Evolutionary conservation across 1,284 basidiomycete genomes (phyloP), one percentile per base, ranked within the genome.

Genomic region (Phellinidium pouzarii): DNA sequence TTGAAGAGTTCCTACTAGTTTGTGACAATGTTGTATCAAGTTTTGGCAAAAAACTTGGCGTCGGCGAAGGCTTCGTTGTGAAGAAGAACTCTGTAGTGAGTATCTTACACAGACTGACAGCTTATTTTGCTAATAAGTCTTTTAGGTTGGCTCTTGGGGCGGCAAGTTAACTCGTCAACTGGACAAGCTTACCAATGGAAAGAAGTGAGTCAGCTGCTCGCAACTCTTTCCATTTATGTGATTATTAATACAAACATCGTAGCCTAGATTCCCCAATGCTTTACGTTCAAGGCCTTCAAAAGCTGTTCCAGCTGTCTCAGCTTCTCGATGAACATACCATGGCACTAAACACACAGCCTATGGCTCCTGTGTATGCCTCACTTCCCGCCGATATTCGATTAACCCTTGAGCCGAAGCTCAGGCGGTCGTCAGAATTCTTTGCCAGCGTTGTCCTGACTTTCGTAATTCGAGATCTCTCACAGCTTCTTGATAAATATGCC

Each of bases 161-260:
- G 83, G 83, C 57, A 92, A 89, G 65, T 71, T 95, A 43, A 83
- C 83, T 52, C 79, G 90, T 59, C 82, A 84, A 59, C 78, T 96
- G 60, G 93, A 96, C 69, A 91, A 92, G 66, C 84, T 97, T 62
- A 91, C 91, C 37, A 92, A 86, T 59, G 88, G 85, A 54, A 92
- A 92, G 70, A 91, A 87, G 92, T 94, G 65, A 63, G 84, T 73
- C 38, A 40, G 43, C 59, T 55, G 56, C 22, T 47, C 44, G 23
- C 54, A 44, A 23, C 41, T 36, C 51, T 41, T 59, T 38, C 25
- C 31, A 49, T 41, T 37, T 22, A 20, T 45, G 6, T 7, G 7
- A 20, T 29, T 40, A 54, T 41, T 47, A 43, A 58, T 57, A 46
- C 59, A 58, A 47, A 56, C 27, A 56, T 59, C 52, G 19, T 62